Evolutionary conservation across 768 basidiomycete species (phyloP).

Genomic region (Xerocomellus chrysenteron): DNA sequence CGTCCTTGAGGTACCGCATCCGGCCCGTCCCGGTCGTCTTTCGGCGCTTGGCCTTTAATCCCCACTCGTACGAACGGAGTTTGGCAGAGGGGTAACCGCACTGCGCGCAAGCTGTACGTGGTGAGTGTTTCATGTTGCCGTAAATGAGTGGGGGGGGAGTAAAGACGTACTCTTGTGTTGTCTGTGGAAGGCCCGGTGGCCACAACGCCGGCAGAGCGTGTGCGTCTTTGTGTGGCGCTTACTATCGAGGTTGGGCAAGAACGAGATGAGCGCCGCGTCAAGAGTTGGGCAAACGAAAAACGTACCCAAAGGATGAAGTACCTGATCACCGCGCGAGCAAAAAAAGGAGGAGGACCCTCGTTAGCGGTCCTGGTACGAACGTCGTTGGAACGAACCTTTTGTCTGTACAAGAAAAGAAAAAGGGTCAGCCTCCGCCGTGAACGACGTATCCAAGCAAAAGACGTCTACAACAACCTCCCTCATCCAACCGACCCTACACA

Average conservation of each 20-base stretch:
- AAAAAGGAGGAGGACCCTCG: not conserved
- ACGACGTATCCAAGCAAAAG: not conserved
- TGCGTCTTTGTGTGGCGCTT: slow-evolving; percentile 97
- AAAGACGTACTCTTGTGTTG: slow-evolving; percentile 90
- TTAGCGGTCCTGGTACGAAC: slow-evolving; percentile 11
- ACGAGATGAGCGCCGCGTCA: not conserved
- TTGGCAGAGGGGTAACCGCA: slow-evolving; percentile 97
- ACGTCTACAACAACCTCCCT: slow-evolving; percentile 12
- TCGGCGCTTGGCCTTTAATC: slow-evolving; percentile 98
- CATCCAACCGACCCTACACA: slow-evolving; percentile 32
- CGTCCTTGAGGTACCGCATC: slow-evolving; percentile 90
- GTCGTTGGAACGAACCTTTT: slow-evolving; percentile 62
- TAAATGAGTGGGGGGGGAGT: no score
- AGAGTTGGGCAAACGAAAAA: slow-evolving; percentile 17
- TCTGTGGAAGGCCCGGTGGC: slow-evolving; percentile 93
- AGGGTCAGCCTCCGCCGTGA: slow-evolving; percentile 16
- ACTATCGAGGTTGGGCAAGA: slow-evolving; percentile 41
- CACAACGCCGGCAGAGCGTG: slow-evolving; percentile 97
- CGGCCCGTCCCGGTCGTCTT: slow-evolving; percentile 98
- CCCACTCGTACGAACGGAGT: slow-evolving; percentile 96
- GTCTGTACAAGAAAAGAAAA: slow-evolving; percentile 48
- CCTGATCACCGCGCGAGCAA: slow-evolving; percentile 47
- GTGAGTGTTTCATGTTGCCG: not conserved
- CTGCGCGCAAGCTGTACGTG: slow-evolving; percentile 75
- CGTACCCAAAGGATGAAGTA: slow-evolving; percentile 95